These are phyloP conservation scores for Oryza meyeriana DNA, from an alignment of 176 grass and related monocot genomes.

Conservation along the genomic window DNA sequence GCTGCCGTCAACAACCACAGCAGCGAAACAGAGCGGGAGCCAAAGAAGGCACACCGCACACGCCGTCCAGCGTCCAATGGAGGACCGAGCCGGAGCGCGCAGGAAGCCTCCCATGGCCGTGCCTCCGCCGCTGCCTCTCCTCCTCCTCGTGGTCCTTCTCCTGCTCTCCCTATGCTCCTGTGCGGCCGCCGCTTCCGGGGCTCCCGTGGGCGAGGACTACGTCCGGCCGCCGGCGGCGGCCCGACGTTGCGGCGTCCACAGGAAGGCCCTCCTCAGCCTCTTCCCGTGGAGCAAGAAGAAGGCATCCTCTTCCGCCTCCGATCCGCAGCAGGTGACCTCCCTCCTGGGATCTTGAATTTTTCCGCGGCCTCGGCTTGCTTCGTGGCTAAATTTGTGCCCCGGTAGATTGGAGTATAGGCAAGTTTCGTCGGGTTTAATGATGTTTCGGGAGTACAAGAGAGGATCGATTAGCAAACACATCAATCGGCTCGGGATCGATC, in stretches of 20 bases:
- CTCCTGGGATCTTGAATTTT: background rate
- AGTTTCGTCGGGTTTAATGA: background rate
- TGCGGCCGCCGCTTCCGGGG: background rate
- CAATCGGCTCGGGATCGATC: background rate
- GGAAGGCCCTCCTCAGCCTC: slow-evolving; percentile 51
- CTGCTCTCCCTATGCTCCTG: slow-evolving; percentile 8
- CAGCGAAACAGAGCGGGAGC: background rate
- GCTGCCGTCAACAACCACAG: background rate
- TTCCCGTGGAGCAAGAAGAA: slow-evolving; percentile 45
- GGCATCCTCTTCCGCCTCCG: slow-evolving; percentile 31
- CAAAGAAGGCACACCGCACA: background rate
- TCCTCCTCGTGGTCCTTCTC: background rate
- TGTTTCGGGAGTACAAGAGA: background rate
- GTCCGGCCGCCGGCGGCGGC: slow-evolving; percentile 42
- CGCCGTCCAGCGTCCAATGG: background rate
- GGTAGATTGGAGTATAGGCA: background rate
- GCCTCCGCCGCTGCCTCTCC: too few relatives aligned
- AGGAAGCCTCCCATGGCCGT: background rate
- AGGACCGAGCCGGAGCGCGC: background rate
- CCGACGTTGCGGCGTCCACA: background rate
- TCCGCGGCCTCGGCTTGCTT: background rate
- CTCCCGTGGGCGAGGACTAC: slow-evolving; percentile 56
- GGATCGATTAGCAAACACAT: background rate
- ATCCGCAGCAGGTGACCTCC: slow-evolving; percentile 55
- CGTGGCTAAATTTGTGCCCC: background rate